phyloP scores from a whole-genome alignment of 805 yeast species.

The Saitoella complicata region DNA sequence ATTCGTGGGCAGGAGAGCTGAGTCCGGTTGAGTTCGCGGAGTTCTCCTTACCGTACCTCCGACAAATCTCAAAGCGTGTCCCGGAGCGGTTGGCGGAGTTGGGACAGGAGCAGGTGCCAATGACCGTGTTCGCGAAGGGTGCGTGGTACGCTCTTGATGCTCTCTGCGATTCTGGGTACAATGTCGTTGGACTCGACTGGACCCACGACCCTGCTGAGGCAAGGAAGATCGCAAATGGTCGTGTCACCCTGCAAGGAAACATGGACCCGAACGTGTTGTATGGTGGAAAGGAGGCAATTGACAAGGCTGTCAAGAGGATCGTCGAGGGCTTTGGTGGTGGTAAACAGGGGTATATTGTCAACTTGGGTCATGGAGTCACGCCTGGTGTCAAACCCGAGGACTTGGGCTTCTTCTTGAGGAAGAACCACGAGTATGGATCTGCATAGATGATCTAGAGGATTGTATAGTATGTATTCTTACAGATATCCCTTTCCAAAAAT shows the following conservation, averaged over 20 bases:
- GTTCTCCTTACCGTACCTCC: conserved; percentile 77
- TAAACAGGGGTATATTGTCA: conserved; percentile 75
- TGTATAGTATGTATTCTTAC: too few relatives aligned
- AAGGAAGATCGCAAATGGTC: conserved; percentile 49
- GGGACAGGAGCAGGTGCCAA: conserved; percentile 59
- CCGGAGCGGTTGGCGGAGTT: conserved; percentile 55
- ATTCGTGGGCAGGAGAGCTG: conserved; percentile 95
- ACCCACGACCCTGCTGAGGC: conserved; percentile 72
- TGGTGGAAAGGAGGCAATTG: conserved; percentile 69
- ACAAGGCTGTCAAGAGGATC: conserved; percentile 74
- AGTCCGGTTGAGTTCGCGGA: conserved; percentile 79
- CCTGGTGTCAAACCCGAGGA: conserved; percentile 94
- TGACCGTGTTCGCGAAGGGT: conserved; percentile 86
- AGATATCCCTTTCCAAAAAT: too few relatives aligned
- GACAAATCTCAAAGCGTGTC: conserved; percentile 52
- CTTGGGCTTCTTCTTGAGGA: conserved; percentile 68
- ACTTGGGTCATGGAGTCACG: conserved; percentile 96
- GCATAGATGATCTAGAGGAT: too few relatives aligned
- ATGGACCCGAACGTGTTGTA: conserved; percentile 89
- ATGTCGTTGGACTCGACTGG: conserved; percentile 91
- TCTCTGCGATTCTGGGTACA: conserved; percentile 64
- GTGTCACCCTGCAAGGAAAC: conserved; percentile 85
- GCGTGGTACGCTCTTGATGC: conserved; percentile 93
- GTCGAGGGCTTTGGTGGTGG: conserved; percentile 84
- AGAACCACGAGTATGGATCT: conserved; percentile 36